These are phyloP conservation scores for Amanita phalloides DNA, from an alignment of 768 basidiomycete species.

Conservation along the genomic window DNA sequence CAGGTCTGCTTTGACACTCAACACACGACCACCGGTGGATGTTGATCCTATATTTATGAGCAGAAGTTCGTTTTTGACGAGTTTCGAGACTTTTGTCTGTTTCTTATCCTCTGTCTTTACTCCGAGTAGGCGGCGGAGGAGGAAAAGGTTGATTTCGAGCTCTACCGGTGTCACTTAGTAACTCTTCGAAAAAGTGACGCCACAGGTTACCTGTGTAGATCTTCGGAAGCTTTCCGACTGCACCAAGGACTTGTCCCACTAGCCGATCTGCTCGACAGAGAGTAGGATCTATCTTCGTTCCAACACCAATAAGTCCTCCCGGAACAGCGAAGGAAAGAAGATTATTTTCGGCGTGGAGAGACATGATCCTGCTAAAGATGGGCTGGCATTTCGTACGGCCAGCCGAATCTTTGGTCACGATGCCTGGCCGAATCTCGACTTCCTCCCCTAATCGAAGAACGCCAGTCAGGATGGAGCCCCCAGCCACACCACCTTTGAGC, in stretches of 20 bases:
- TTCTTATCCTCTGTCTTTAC: constrained; percentile 99
- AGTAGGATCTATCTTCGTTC: constrained; percentile 93
- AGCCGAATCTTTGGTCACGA: constrained; percentile 89
- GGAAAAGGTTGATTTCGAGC: constrained; percentile 87
- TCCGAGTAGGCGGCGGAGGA: constrained; percentile 91
- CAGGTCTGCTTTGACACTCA: constrained; percentile 89
- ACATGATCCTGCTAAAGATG: constrained; percentile 85
- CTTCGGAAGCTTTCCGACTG: constrained; percentile 87
- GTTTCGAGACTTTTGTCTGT: constrained; percentile 90
- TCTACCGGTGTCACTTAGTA: constrained; percentile 30
- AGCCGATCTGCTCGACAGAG: constrained; percentile 94
- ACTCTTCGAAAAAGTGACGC: not conserved
- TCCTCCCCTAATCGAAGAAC: constrained; percentile 85
- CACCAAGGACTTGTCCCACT: constrained; percentile 93
- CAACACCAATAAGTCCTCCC: constrained; percentile 96
- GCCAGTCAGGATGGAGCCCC: constrained; percentile 91
- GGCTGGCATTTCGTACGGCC: constrained; percentile 90
- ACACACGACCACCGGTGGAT: constrained; percentile 90
- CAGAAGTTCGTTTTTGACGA: constrained; percentile 83
- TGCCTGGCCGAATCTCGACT: constrained; percentile 94
- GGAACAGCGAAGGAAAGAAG: constrained; percentile 92
- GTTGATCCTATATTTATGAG: constrained; percentile 98
- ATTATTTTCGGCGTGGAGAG: constrained; percentile 92
- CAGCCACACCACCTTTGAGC: constrained; percentile 95
- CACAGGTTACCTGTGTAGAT: constrained; percentile 69